phyloP scores from a whole-genome alignment of 345 rosid genomes.

The Syzygium jambos region DNA sequence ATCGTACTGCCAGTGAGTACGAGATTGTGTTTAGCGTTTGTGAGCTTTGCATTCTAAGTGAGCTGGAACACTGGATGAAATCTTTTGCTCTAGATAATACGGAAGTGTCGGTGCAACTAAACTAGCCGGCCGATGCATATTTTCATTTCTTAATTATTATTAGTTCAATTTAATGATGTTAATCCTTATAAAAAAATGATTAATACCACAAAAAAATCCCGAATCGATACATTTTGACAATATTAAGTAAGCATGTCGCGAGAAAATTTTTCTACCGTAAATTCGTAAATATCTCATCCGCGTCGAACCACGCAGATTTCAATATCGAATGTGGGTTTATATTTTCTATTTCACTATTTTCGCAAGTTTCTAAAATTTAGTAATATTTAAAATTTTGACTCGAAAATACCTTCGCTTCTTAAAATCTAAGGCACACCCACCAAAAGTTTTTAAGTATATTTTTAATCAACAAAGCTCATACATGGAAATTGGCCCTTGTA shows the following conservation, averaged over 20 bases:
- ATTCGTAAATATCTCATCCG: background rate
- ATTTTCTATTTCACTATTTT: background rate
- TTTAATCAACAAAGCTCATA: background rate
- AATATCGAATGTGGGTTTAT: background rate
- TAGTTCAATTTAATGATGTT: background rate
- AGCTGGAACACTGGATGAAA: background rate
- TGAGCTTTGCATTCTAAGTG: background rate
- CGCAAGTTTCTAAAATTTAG: background rate
- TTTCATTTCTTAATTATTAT: background rate
- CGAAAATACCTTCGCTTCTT: background rate
- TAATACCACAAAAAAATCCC: too few species aligned
- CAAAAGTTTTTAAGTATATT: background rate
- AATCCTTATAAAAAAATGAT: background rate
- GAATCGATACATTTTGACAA: background rate
- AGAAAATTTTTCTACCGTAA: background rate
- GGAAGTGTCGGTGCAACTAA: background rate
- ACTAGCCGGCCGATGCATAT: background rate
- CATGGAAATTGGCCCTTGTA: background rate
- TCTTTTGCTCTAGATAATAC: background rate
- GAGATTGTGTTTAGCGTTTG: background rate
- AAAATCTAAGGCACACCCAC: background rate
- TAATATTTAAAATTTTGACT: background rate
- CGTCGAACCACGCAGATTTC: background rate
- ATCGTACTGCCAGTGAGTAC: background rate
- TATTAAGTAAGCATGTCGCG: background rate